phyloP scores from a whole-genome alignment of 768 basidiomycete genomes.

The Kwoniella shandongensis region DNA sequence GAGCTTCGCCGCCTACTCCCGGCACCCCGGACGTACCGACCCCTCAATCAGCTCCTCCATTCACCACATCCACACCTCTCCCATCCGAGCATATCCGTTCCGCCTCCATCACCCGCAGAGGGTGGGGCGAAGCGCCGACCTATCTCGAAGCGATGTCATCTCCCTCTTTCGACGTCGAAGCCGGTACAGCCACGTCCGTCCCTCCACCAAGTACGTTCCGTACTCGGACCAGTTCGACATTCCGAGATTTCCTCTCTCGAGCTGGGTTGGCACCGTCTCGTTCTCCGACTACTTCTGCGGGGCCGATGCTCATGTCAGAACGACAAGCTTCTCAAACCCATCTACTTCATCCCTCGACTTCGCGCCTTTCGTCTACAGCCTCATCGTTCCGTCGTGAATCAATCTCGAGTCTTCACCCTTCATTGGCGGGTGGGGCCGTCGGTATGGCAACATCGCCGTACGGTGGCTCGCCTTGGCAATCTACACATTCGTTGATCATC shows the following conservation, averaged over 20 bases:
- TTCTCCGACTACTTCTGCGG: background rate
- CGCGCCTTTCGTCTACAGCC: conserved; percentile 21
- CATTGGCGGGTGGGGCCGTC: no score
- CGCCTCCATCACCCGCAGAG: conserved; percentile 20
- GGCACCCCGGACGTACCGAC: background rate
- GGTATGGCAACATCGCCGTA: no score
- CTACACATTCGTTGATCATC: conserved; percentile 32
- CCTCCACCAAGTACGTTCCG: conserved; percentile 23
- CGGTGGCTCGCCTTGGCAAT: conserved; percentile 33
- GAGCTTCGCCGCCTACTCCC: background rate
- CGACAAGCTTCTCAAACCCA: conserved; percentile 19
- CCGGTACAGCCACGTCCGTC: background rate
- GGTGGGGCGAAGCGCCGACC: conserved; percentile 44
- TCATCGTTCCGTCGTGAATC: background rate
- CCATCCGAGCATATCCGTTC: background rate
- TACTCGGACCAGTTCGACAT: conserved; percentile 31
- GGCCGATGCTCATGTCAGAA: conserved; percentile 12
- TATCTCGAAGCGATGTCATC: conserved; percentile 48
- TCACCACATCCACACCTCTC: background rate
- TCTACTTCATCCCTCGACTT: conserved; percentile 36
- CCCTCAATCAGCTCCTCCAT: conserved; percentile 7
- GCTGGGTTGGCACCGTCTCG: conserved; percentile 17
- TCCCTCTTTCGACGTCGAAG: conserved; percentile 12
- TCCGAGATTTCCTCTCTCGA: conserved; percentile 33
- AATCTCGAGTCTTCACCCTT: conserved; percentile 3